Evolutionary conservation across 2,329 filamentous ascomycete genomes (phyloP).

Genomic region (Paracoccidioides lutzii): DNA sequence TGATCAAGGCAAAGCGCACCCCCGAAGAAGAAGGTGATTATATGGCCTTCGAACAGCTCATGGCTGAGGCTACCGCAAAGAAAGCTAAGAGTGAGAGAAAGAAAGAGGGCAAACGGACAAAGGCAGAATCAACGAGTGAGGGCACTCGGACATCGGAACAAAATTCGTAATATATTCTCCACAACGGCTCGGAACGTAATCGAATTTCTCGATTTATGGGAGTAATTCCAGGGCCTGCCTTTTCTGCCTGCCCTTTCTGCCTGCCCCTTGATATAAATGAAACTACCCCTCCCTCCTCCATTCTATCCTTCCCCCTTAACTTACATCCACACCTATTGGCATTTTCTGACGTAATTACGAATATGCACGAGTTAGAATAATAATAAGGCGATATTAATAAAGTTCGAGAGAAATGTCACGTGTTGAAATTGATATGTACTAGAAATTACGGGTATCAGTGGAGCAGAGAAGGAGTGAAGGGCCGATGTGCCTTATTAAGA

Average conservation of each 20-base stretch:
- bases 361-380: too few species aligned
- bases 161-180: not conserved
- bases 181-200: not conserved
- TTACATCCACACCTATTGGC: too few species aligned
- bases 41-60: conserved; percentile 96
- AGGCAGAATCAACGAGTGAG: conserved; percentile 12
- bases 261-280: too few species aligned
- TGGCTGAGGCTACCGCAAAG: conserved; percentile 91
- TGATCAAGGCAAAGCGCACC: conserved; percentile 61
- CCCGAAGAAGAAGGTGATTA: conserved; percentile 97
- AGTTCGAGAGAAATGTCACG: too few species aligned
- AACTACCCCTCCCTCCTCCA: too few species aligned
- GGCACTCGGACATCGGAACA: not conserved
- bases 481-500: not conserved
- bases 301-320: too few species aligned
- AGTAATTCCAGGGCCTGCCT: too few species aligned
- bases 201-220: too few species aligned
- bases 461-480: not conserved
- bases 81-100: conserved; percentile 74
- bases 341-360: too few species aligned
- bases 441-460: conserved; percentile 1
- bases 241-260: too few species aligned
- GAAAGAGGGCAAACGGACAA: conserved; percentile 46
- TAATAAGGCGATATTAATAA: too few species aligned
- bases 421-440: not conserved